Percentiles rank a stretch among this genome's conserved stretches.
phyloP scores from a whole-genome alignment of 2,329 filamentous ascomycete species.

The Ceratocystis colombiana region DNA sequence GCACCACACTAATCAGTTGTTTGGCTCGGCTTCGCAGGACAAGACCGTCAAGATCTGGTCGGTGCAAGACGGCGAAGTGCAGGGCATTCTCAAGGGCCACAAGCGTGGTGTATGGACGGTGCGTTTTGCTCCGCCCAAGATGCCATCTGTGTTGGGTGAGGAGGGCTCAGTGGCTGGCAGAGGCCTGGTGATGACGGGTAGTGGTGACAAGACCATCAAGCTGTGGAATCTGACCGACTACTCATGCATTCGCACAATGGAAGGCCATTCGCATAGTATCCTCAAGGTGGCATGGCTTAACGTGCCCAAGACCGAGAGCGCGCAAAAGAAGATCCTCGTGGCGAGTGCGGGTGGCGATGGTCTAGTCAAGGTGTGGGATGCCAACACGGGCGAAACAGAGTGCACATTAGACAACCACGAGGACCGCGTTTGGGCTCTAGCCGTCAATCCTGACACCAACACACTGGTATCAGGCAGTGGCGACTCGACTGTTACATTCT shows the following conservation, averaged over 20 bases:
- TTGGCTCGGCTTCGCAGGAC: conserved; percentile 94
- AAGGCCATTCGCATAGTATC: conserved; percentile 92
- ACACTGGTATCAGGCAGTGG: conserved; percentile 81
- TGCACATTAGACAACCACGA: conserved; percentile 94
- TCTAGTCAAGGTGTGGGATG: conserved; percentile 93
- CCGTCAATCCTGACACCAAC: conserved; percentile 57
- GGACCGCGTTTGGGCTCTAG: conserved; percentile 86
- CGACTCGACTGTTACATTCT: conserved; percentile 89
- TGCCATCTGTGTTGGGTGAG: conserved; percentile 62
- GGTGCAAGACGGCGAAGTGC: conserved; percentile 74
- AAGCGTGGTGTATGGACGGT: conserved; percentile 94
- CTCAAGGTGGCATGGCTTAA: conserved; percentile 85
- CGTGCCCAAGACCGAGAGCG: conserved; percentile 38
- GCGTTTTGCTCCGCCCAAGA: conserved; percentile 71
- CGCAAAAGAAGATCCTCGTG: conserved; percentile 55
- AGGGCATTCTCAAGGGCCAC: conserved; percentile 85
- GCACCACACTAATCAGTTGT: conserved; percentile 62
- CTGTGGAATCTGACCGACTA: conserved; percentile 92
- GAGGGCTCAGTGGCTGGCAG: conserved; percentile 63
- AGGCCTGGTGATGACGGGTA: conserved; percentile 78
- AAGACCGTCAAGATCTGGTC: conserved; percentile 97
- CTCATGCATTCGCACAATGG: conserved; percentile 83
- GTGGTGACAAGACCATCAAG: conserved; percentile 91
- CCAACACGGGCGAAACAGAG: conserved; percentile 70
- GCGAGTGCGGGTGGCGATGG: conserved; percentile 88